A percentile compares a stretch with the other conserved stretches of the same genome.
These are phyloP conservation scores for Yarrowia deformans DNA, from an alignment of 805 yeast species.

Conservation along the genomic window DNA sequence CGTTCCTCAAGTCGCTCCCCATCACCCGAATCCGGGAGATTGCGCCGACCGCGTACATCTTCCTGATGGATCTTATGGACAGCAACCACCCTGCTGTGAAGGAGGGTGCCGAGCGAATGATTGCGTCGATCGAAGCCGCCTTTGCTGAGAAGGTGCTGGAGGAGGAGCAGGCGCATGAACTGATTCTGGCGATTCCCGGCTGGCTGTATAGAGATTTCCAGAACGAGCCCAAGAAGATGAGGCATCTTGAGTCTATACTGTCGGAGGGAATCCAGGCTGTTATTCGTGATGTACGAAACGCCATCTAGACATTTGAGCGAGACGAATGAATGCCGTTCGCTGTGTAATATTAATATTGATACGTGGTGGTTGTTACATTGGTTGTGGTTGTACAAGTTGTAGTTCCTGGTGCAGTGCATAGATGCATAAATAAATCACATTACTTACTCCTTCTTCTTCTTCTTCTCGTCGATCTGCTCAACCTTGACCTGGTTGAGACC, in stretches of 20 bases:
- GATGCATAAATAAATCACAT: slow-evolving; percentile 18
- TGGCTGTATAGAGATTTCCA: slow-evolving; percentile 32
- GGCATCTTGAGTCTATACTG: slow-evolving; percentile 18
- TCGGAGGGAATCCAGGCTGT: slow-evolving; percentile 21
- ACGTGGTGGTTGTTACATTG: slow-evolving; percentile 2
- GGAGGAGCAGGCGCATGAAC: slow-evolving; percentile 5
- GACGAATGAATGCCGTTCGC: neutral
- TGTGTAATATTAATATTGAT: slow-evolving; percentile 8
- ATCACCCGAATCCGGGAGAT: slow-evolving; percentile 84
- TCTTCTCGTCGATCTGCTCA: slow-evolving; percentile 82
- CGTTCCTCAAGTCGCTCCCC: slow-evolving; percentile 85
- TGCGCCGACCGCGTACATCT: slow-evolving; percentile 83
- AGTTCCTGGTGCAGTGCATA: too few species aligned
- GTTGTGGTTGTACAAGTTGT: neutral
- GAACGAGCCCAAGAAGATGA: slow-evolving; percentile 34
- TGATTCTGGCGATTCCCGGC: slow-evolving; percentile 26
- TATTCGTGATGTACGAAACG: slow-evolving; percentile 21
- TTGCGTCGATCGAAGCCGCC: slow-evolving; percentile 17
- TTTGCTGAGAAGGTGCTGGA: slow-evolving; percentile 10
- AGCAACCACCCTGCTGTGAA: slow-evolving; percentile 65
- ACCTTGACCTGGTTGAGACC: slow-evolving; percentile 85
- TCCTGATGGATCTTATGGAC: slow-evolving; percentile 74
- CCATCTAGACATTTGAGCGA: slow-evolving; percentile 22
- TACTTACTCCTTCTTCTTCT: slow-evolving; percentile 37
- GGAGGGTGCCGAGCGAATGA: slow-evolving; percentile 28